Conservation (phyloP, 345 rosid genomes). For the Raphanus raphanistrum region DNA sequence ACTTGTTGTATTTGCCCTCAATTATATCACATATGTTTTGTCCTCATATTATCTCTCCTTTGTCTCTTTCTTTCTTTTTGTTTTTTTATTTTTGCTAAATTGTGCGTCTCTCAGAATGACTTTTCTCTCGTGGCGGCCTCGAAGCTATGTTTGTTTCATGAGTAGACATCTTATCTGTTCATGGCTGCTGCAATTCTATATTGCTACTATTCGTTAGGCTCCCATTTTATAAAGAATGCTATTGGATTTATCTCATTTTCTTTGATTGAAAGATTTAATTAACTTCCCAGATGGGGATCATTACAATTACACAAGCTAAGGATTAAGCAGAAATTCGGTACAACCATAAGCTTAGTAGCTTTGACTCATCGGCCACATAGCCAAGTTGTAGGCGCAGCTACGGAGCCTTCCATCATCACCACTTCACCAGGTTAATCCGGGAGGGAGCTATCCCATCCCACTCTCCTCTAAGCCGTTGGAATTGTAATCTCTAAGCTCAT, state of each 20-base stretch:
- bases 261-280: too few species aligned
- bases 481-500: too few species aligned
- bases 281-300: too few species aligned
- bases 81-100: neutral
- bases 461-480: too few species aligned
- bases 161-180: neutral
- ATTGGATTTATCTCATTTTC: neutral
- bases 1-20: neutral
- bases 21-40: conserved; percentile 14
- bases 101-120: neutral
- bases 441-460: too few species aligned
- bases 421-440: too few species aligned
- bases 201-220: neutral
- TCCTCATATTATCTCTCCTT: neutral
- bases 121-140: conserved; percentile 20
- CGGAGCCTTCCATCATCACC: too few species aligned
- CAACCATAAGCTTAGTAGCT: too few species aligned
- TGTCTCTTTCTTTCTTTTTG: neutral
- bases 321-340: too few species aligned
- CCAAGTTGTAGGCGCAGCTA: too few species aligned
- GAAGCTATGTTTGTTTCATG: neutral
- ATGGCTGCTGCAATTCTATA: neutral
- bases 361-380: too few species aligned
- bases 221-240: neutral
- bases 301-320: too few species aligned